A percentile compares a stretch with the other conserved stretches of the same genome.
These are phyloP conservation scores for Juglanconis juglandina DNA, from an alignment of 2,329 filamentous ascomycete genomes.

Conservation along the genomic window DNA sequence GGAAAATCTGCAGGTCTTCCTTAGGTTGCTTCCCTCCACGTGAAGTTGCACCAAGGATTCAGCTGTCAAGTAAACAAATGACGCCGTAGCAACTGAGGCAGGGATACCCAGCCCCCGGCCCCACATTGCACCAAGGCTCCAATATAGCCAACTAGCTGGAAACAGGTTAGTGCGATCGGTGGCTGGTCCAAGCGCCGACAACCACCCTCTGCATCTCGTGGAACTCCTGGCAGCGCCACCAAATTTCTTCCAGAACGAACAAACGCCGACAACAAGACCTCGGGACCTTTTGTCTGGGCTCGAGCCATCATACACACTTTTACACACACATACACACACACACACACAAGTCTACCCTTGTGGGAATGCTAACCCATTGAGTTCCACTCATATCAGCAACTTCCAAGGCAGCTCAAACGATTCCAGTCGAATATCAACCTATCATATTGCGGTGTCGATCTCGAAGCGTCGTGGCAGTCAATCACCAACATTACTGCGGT, in stretches of 20 bases:
- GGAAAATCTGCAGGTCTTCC: neutral
- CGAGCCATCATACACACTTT: too few species aligned
- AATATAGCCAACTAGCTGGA: too few species aligned
- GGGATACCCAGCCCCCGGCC: slow-evolving; percentile 13
- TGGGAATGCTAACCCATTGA: too few species aligned
- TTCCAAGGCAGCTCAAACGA: too few species aligned
- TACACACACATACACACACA: too few species aligned
- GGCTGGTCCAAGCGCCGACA: slow-evolving; percentile 11
- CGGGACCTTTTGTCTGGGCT: neutral
- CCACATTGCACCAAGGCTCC: neutral
- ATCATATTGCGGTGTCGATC: too few species aligned
- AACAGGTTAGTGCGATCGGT: neutral
- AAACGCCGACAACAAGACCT: neutral
- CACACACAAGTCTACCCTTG: too few species aligned
- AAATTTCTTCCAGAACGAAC: slow-evolving; percentile 7
- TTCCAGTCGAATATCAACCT: too few species aligned
- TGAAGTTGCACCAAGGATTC: slow-evolving; percentile 11
- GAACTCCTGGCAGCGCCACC: neutral
- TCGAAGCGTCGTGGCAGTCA: neutral
- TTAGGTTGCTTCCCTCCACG: neutral
- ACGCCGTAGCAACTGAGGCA: slow-evolving; percentile 18
- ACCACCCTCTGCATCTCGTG: neutral
- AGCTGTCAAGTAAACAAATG: slow-evolving; percentile 19
- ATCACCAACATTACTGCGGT: neutral
- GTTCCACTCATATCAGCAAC: too few species aligned